Base-by-base conservation (phyloP, 306 rosid species). In the Arachis hypogaea region DNA sequence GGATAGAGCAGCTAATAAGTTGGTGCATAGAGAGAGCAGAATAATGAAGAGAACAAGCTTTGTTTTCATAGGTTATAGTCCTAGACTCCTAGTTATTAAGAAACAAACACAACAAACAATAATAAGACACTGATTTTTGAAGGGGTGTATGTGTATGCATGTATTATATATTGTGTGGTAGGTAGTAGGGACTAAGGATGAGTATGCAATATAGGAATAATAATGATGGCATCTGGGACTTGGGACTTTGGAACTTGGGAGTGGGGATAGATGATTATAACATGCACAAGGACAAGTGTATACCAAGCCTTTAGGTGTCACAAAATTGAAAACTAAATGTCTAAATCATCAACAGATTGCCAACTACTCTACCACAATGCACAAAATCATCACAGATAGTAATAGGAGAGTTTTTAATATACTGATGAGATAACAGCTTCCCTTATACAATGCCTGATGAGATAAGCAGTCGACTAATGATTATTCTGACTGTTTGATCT, bases 241-340 rank as follows among this genome's bases (percentile, higher is more conserved):
- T 46, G 51, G 6, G 14, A 14, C 14, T 14, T 14, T 14, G 14
- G 14, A 14, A 14, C 14, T 14, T 14, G 14, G 14, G 9, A 29
- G 41, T 33, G 43, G 47, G 38, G 36, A 30, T 30, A 30, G 14
- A 14, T 14, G 14, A 30, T 30, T 30, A 68, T 7, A 9, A 9
- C 84, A 73, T 82, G 89, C 89, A 82, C 0, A 63, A 29, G 57
- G 85, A 79, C 86, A 64, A 42, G 81, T 79, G 86, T 59, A 30
- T 30, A 30, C 3, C 3, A 30, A 1, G 80, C 5, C 11, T 9
- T n/a, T 40, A 61, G 29, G 47, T 61, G 66, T 38, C 66, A 38
- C 47, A n/a, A 6, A 38, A 38, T 61, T 51, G 3, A 12, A 71
- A 29, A 54, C 68, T 36, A 45, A 18, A 36, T 7, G 16, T 44